Conservation (phyloP, 306 rosid species). For the Acacia crassicarpa region DNA sequence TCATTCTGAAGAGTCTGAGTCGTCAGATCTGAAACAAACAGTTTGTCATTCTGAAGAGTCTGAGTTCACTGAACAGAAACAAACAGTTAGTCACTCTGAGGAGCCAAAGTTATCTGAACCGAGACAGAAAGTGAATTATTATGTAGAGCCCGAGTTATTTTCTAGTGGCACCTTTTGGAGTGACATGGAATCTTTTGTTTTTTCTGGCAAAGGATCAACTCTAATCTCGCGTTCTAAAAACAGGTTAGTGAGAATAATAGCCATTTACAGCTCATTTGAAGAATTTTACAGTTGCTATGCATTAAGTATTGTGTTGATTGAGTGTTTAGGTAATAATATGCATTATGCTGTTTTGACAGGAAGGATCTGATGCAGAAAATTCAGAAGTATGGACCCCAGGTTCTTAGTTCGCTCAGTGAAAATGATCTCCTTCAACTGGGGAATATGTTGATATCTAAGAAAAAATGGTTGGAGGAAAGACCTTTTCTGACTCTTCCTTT, state of each 20-base stretch:
- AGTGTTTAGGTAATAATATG: slow-evolving; percentile 9
- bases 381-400: slow-evolving; percentile 51
- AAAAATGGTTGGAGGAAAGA: slow-evolving; percentile 79
- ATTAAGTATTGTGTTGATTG: slow-evolving; percentile 17
- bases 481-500: slow-evolving; percentile 60
- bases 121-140: slow-evolving; percentile 13
- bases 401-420: slow-evolving; percentile 44
- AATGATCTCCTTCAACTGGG: slow-evolving; percentile 58
- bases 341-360: slow-evolving; percentile 47
- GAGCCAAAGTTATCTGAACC: background rate
- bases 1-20: background rate
- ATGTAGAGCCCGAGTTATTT: slow-evolving; percentile 49
- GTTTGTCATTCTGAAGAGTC: slow-evolving; percentile 19
- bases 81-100: slow-evolving; percentile 19
- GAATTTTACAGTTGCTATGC: slow-evolving; percentile 4
- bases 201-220: slow-evolving; percentile 54
- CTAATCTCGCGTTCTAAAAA: slow-evolving; percentile 61
- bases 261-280: slow-evolving; percentile 1
- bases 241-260: slow-evolving; percentile 54
- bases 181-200: slow-evolving; percentile 61
- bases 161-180: slow-evolving; percentile 64
- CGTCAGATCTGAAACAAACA: slow-evolving; percentile 21
- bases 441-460: slow-evolving; percentile 62
- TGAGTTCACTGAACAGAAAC: slow-evolving; percentile 32
- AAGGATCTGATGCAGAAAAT: slow-evolving; percentile 61